Evolutionary conservation across 805 yeast genomes (phyloP), one percentile per base, ranked within the genome.

Genomic region (Lachancea nothofagi): DNA sequence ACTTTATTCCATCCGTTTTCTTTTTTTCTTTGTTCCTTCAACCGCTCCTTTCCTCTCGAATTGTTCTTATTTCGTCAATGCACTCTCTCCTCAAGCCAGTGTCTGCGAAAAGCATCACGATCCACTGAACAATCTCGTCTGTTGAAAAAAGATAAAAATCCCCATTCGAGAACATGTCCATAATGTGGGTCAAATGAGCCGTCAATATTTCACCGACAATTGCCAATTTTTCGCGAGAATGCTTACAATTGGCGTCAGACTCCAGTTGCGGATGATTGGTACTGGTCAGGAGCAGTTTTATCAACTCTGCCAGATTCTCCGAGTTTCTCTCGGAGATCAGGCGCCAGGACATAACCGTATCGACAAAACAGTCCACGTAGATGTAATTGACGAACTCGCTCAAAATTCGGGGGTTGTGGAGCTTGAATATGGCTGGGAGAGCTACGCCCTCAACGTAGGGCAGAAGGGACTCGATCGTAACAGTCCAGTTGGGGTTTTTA

Each of bases 41-140:
- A 18, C 10, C 26, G 12, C 20, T 14, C 13, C 19, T 32, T 12
- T 46, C 61, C 0, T 71, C 75, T 12, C 84, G 73, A 5, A 78
- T 74, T 43, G 67, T 76, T 18, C 61, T 55, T 27, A 67, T 62
- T 32, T 67, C 72, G 14, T 51, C 50, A 37, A 66, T 64, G 26
- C 62, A 59, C 23, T 49, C 51, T 18, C 55, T 51, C 42, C 69
- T 62, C 17, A 62, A 37, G 12, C 57, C 54, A 9, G 70, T 66
- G 32, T 66, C 68, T n/a, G 69, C 69, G 47, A 66, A 66, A n/a
- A 67, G 42, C 38, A 63, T 46, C 27, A 52, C 52, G n/a, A 67
- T 47, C 62, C 69, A 55, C 24, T 54, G 50, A 10, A 66, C 50
- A 5, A 67, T 42, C 42, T 67, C 71, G 1, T 55, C 53, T 0